Evolutionary conservation across 257 asterid genomes (phyloP), one percentile per base, ranked within the genome.

Genomic region (Rehmannia glutinosa): DNA sequence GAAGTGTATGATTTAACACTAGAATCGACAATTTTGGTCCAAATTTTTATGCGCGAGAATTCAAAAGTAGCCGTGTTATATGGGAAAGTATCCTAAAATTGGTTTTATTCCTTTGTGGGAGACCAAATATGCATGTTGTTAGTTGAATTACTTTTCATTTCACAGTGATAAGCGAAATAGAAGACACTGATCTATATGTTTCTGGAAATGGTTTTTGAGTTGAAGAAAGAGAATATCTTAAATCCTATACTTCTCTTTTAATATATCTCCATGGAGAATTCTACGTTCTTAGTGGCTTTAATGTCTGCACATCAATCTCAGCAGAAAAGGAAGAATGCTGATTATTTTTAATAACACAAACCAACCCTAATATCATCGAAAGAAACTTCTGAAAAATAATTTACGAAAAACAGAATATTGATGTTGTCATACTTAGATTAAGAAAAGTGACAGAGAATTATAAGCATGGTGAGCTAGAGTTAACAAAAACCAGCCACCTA

Each of bases 401-500:
- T 15, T 27, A 0, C 8, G 1, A 5, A 11, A 15, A 27, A 8
- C 32, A 15, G 11, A 24, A 42, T 33, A 20, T 56, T 17, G 27
- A 30, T 39, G 33, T 19, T 5, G 10, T 1, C 33, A 30, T 24
- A 39, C 50, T 61, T 68, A 27, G 56, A 16, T 35, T 19, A n/a
- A 43, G 16, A 42, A 13, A 12, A 30, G 6, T 36, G 3, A 25
- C 16, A 13, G 64, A 25, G 60, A 60, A 38, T 61, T 27, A 47
- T 36, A 42, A 35, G 69, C 47, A 60, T 23, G 45, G 28, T 70
- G 35, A 25, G 54, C 25, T 60, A 53, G 45, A 60, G 54, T 27
- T 49, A 19, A 50, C 30, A 59, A 38, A 70, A 69, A 36, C 49
- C 9, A 39, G 56, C 61, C 45, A n/a, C 25, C 55, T 15, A 5